phyloP scores from a whole-genome alignment of 345 rosid genomes.

The Arabis alpina region DNA sequence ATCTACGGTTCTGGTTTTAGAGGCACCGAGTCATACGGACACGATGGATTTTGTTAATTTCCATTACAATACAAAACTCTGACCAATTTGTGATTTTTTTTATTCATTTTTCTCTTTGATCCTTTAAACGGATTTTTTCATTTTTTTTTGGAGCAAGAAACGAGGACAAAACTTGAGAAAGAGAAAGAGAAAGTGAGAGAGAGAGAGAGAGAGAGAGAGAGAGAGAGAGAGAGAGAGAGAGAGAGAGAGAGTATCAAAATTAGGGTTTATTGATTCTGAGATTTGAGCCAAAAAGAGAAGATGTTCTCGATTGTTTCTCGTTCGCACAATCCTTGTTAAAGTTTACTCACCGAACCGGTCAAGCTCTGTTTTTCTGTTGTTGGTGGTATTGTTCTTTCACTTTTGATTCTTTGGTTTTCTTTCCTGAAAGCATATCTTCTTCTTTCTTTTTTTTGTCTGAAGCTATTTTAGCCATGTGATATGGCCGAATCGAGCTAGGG shows the following conservation, averaged over 20 bases:
- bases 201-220: conserved; percentile 21
- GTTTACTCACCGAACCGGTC: conserved; percentile 6
- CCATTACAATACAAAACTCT: conserved; percentile 12
- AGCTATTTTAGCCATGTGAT: conserved; percentile 20
- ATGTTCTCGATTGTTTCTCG: conserved; percentile 14
- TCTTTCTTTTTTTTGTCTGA: background rate
- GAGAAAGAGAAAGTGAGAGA: conserved; percentile 22
- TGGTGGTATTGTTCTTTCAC: conserved; percentile 22
- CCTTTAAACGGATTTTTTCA: conserved; percentile 13
- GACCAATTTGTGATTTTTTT: conserved; percentile 30
- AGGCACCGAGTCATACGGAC: conserved; percentile 42
- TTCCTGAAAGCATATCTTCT: background rate
- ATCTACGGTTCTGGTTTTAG: background rate
- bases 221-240: conserved; percentile 18
- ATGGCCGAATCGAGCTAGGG: conserved; percentile 28
- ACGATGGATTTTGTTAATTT: background rate
- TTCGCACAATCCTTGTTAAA: conserved; percentile 14
- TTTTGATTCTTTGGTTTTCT: background rate
- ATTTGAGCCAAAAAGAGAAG: conserved; percentile 27
- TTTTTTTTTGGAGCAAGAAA: conserved; percentile 14
- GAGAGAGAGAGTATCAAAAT: background rate
- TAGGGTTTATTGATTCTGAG: conserved; percentile 34
- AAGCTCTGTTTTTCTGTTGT: conserved; percentile 2
- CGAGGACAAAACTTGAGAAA: conserved; percentile 32
- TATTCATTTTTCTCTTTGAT: background rate